Base-by-base conservation (phyloP, 2,329 filamentous ascomycete genomes). In the Endoconidiophora laricicola region DNA sequence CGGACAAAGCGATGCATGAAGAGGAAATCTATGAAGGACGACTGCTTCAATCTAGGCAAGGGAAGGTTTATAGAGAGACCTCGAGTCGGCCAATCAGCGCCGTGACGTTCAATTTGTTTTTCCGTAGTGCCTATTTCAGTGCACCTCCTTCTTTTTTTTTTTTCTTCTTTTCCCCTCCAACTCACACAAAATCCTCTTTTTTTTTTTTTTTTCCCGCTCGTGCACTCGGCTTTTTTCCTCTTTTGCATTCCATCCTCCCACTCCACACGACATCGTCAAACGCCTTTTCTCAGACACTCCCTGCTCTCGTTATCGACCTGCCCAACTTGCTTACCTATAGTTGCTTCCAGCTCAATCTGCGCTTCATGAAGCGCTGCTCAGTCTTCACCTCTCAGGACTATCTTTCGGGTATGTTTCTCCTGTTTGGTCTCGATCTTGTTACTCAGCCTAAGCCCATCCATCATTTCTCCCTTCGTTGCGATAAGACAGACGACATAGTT, bases 381-480 rank as follows among this genome's bases (percentile, higher is more conserved):
- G 76, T 81, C 67, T 88, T 86, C 73, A 88, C 83, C 71, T 88
- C 83, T 69, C 83, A 88, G 79, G 79, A 83, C 74, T 83, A 83
- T 74, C 76, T 83, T 68, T 83, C 79, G 78, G 79, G 79, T 83
- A 67, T 61, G 74, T 67, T 33, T 33, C 29, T 33, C 29, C 12
- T 12, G 29, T 9, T 33, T 33, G 20, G 42, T 56, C 48, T 50
- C 54, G 54, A 62, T 46, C 56, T 56, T 18, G 16, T 18, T 18
- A 41, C 52, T 54, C 53, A 52, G 52, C 52, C 55, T 72, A 70
- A 72, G 66, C 22, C 37, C 22, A 33, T 50, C 55, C 54, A 50
- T 50, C 41, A 18, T 22, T 6, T 36, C n/a, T 48, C 39, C 18
- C 46, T 33, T 18, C 29, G 18, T 14, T 24, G 36, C 52, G 56